Evolutionary conservation across 2,329 filamentous ascomycete genomes (phyloP).

Genomic region (Parastagonospora nodorum): DNA sequence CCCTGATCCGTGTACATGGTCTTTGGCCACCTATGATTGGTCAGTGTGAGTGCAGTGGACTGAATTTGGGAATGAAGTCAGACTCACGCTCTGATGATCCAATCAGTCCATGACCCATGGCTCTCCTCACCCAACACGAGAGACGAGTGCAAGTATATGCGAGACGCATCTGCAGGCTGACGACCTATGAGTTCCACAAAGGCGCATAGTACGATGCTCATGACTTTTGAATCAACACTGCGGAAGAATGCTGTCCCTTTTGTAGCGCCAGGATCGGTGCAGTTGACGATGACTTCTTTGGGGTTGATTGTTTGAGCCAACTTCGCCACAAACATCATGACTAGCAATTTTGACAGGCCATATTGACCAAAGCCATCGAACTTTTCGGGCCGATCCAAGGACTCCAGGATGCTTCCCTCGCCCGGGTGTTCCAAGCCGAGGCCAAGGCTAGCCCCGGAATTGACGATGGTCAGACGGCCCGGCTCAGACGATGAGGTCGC

Average conservation of each 20-base stretch:
- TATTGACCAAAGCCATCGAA: slow-evolving; percentile 14
- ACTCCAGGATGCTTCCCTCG: no score
- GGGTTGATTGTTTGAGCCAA: slow-evolving; percentile 18
- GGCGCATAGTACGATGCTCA: no score
- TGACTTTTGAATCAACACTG: no score
- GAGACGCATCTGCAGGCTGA: no score
- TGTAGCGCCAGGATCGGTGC: slow-evolving; percentile 54
- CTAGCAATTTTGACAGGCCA: slow-evolving; percentile 21
- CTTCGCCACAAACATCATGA: slow-evolving; percentile 19
- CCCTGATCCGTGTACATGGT: slow-evolving; percentile 9
- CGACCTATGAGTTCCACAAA: no score
- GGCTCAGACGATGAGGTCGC: slow-evolving; percentile 6
- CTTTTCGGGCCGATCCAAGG: no score
- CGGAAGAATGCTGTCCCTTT: slow-evolving; percentile 44
- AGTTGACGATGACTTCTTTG: slow-evolving; percentile 48
- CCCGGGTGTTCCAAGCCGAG: neutral
- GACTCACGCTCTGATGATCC: slow-evolving; percentile 53
- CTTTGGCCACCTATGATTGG: slow-evolving; percentile 1
- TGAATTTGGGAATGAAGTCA: no score
- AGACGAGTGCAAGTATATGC: slow-evolving; percentile 53
- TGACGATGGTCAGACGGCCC: slow-evolving; percentile 15
- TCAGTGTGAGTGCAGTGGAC: no score
- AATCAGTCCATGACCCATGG: slow-evolving; percentile 59
- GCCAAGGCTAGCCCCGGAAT: slow-evolving; percentile 4
- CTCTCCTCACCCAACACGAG: slow-evolving; percentile 55